phyloP scores from a whole-genome alignment of 108 stramenopile species.

The Parmales sp. region DNA sequence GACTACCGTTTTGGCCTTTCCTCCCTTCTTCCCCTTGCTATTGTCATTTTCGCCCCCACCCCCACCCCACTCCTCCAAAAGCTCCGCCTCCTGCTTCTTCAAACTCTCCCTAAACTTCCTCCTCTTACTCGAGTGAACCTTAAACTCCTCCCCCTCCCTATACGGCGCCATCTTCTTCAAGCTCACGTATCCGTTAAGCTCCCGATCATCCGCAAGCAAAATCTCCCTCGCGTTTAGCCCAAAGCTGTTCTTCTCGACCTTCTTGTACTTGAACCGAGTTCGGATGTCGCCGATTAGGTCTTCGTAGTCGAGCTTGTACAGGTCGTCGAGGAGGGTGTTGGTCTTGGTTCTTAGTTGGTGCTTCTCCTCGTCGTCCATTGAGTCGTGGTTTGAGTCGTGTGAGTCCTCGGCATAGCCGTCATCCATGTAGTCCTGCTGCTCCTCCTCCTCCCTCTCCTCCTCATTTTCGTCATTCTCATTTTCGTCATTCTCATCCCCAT shows the following conservation, averaged over 20 bases:
- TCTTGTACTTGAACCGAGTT: slow-evolving; percentile 93
- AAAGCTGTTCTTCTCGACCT: slow-evolving; percentile 78
- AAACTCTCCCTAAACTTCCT: slow-evolving; percentile 62
- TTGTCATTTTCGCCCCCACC: slow-evolving; percentile 12
- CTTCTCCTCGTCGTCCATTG: background rate
- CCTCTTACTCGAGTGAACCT: slow-evolving; percentile 41
- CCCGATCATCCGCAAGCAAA: slow-evolving; percentile 75
- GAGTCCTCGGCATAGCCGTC: too few relatives aligned
- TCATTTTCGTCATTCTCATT: background rate
- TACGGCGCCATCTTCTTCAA: slow-evolving; percentile 95
- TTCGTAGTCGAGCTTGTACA: slow-evolving; percentile 97
- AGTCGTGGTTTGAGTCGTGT: too few relatives aligned
- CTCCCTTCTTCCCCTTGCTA: too few relatives aligned
- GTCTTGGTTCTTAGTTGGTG: slow-evolving; percentile 13
- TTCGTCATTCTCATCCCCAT: slow-evolving; percentile 31
- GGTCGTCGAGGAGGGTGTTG: slow-evolving; percentile 51
- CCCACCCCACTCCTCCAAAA: slow-evolving; percentile 30
- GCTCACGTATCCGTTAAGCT: slow-evolving; percentile 86
- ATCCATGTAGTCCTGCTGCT: slow-evolving; percentile 49
- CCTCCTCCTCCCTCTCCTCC: slow-evolving; percentile 48
- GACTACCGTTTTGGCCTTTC: too few relatives aligned
- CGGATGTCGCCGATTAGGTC: slow-evolving; percentile 93
- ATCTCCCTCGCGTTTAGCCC: slow-evolving; percentile 89
- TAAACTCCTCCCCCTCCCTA: slow-evolving; percentile 48
- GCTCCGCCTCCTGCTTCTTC: slow-evolving; percentile 37